Conservation (phyloP, 208 protist genomes). For the Eutreptiella sp. region DNA sequence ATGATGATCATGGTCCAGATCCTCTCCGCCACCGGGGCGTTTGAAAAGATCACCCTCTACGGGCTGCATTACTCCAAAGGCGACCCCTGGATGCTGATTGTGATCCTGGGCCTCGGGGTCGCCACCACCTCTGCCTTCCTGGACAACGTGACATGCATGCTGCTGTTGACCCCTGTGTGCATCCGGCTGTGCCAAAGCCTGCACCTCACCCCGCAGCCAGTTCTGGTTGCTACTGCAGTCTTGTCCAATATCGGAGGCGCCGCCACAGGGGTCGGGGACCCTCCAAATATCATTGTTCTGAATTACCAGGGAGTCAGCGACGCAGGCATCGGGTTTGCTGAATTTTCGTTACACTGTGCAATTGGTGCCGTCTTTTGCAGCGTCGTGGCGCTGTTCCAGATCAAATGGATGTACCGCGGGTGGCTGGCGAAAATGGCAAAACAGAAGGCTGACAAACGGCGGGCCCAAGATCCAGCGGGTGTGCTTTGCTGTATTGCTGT, state of each 20-base stretch:
- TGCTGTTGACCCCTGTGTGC: conserved; percentile 54
- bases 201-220: conserved; percentile 41
- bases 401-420: conserved; percentile 18
- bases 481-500: no score
- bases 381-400: background rate
- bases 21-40: conserved; percentile 46
- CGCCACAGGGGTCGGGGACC: conserved; percentile 36
- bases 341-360: conserved; percentile 19
- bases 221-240: conserved; percentile 47
- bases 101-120: conserved; percentile 35
- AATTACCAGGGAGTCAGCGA: conserved; percentile 17
- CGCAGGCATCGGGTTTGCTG: conserved; percentile 19
- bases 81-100: conserved; percentile 35
- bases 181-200: conserved; percentile 44
- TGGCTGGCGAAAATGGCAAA: background rate
- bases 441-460: background rate
- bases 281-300: conserved; percentile 56
- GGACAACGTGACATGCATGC: conserved; percentile 64
- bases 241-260: conserved; percentile 46
- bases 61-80: conserved; percentile 36
- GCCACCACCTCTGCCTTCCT: conserved; percentile 46
- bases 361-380: conserved; percentile 1
- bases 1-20: conserved; percentile 62
- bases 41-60: no score
- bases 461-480: no score